Evolutionary conservation across 2,329 filamentous ascomycete genomes (phyloP), one percentile per base, ranked within the genome.

Genomic region (Rhynchosporium secalis): DNA sequence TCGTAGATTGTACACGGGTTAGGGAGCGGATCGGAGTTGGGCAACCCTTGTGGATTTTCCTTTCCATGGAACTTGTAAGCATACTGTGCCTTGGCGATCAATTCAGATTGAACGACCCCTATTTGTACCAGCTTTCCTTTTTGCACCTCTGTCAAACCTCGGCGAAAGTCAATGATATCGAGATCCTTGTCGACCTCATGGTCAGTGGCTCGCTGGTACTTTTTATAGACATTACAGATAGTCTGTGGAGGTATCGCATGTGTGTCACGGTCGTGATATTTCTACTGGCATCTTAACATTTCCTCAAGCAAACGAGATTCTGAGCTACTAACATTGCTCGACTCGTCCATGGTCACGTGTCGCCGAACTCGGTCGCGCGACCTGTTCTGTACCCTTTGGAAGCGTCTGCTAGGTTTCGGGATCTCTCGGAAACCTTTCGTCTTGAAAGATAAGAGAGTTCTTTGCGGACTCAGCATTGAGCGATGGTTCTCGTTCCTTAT

Each of bases 191-290:
- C 63, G 3, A 74, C 63, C 5, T 61, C 65, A 5, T 38, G 54
- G 51, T 72, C 69, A 28, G 67, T 63, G 67, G 72, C 70, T 52
- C 67, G 69, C 46, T 73, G 70, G 48, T 74, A 74, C 51, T 69
- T 72, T 52, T 72, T 72, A 43, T 72, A 74, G n/a, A 67, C 59
- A 64, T 73, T 67, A 38, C 71, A 72, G 13, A 74, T 70, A 36
- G 69, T 70, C 47, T 72, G 69, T 4, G 72, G 72, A 3, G 72
- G 72, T n/a, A 72, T 64, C n/a, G 71, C 72, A 65, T 74, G 71
- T 2, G 71, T 72, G 62, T 74, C 71, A 71, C 71, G 69, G 4
- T 61, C 58, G 62, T 70, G 69, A 33, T 66, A 61, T 48, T 62
- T 66, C 66, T 68, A 3, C 7, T 26, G 26, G 6, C 15, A 40